phyloP scores from a whole-genome alignment of 73 alveolate genomes.

The Paramecium biaurelia region DNA sequence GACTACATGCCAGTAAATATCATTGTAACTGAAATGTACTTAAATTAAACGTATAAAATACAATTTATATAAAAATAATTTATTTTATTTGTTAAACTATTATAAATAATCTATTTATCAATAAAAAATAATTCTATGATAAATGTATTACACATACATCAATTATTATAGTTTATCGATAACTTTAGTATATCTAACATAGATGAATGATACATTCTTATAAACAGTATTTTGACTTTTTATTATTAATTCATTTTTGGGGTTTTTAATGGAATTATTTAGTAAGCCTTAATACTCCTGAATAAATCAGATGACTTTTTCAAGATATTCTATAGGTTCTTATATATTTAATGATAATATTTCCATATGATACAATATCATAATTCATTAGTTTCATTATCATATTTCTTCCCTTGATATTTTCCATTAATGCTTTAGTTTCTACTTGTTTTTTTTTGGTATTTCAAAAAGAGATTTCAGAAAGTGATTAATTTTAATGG shows the following conservation, averaged over 20 bases:
- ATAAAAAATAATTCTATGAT: too few relatives aligned
- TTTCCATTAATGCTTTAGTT: neutral
- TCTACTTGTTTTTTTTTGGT: too few relatives aligned
- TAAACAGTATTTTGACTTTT: too few relatives aligned
- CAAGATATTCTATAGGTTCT: neutral
- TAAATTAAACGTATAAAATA: neutral
- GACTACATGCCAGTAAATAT: neutral
- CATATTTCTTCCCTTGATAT: neutral
- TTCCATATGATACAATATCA: neutral
- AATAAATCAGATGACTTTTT: neutral
- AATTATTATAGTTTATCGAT: too few relatives aligned
- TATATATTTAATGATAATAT: neutral
- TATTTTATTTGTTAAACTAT: neutral
- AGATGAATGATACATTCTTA: too few relatives aligned
- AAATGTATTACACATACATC: too few relatives aligned
- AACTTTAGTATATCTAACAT: too few relatives aligned
- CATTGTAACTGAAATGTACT: neutral
- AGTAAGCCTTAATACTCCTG: neutral
- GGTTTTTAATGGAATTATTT: too few relatives aligned
- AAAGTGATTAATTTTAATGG: too few relatives aligned
- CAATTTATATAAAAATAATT: neutral
- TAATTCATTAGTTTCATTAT: neutral
- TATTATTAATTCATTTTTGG: too few relatives aligned
- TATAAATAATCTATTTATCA: too few relatives aligned
- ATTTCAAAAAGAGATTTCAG: neutral